Percentiles rank a stretch among this genome's conserved stretches.
These are phyloP conservation scores for Lichtheimia hyalospora DNA, from an alignment of 371 early-diverging fungal species.

Conservation along the genomic window DNA sequence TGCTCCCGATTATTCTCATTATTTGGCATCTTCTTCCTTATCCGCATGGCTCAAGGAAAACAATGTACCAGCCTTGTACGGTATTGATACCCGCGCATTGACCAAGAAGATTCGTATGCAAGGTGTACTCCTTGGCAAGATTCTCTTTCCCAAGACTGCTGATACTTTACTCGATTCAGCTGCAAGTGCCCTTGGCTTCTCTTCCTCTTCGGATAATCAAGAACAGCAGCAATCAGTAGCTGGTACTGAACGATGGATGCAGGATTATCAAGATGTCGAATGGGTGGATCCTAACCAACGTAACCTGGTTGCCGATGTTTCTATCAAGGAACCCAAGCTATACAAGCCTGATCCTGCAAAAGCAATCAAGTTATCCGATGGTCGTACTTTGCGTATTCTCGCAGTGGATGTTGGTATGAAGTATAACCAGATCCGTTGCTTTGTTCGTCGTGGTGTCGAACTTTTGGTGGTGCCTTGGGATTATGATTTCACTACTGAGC, in stretches of 20 bases:
- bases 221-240: not conserved
- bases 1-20: slow-evolving; percentile 87
- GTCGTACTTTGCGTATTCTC: slow-evolving; percentile 80
- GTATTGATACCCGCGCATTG: slow-evolving; percentile 93
- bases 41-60: slow-evolving; percentile 86
- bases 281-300: slow-evolving; percentile 92
- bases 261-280: slow-evolving; percentile 69
- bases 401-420: slow-evolving; percentile 98
- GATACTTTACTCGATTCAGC: slow-evolving; percentile 55
- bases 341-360: slow-evolving; percentile 68
- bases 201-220: slow-evolving; percentile 18
- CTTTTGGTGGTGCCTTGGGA: slow-evolving; percentile 95
- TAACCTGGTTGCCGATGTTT: slow-evolving; percentile 94
- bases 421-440: slow-evolving; percentile 96
- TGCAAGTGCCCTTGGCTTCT: slow-evolving; percentile 37
- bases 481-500: slow-evolving; percentile 79
- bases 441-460: slow-evolving; percentile 91
- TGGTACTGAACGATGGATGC: slow-evolving; percentile 64
- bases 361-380: slow-evolving; percentile 66
- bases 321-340: slow-evolving; percentile 72
- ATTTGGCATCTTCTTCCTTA: slow-evolving; percentile 86
- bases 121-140: slow-evolving; percentile 86
- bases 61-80: slow-evolving; percentile 88
- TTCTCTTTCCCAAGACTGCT: slow-evolving; percentile 78
- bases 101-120: slow-evolving; percentile 82